Evolutionary conservation across 495 filamentous ascomycete species (phyloP).

Genomic region (Aspergillus egyptiacus): DNA sequence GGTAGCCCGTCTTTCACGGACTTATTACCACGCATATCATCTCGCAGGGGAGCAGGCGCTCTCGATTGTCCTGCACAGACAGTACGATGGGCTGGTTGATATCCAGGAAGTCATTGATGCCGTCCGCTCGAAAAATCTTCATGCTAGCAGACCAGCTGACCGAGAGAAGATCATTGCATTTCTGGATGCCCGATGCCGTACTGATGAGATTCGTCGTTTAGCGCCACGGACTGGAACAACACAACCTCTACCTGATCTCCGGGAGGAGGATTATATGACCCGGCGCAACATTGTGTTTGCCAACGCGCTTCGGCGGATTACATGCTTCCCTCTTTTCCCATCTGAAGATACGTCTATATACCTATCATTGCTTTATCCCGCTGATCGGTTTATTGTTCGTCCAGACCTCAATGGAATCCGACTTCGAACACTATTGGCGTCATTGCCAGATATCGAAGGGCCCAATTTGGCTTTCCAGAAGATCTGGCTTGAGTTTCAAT

Average conservation of each 20-base stretch:
- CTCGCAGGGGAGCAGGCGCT: neutral
- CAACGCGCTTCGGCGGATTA: neutral
- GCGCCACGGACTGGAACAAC: neutral
- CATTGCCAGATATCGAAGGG: too few relatives aligned
- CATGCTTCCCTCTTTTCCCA: neutral
- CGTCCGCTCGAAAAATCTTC: conserved; percentile 9
- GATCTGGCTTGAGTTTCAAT: too few relatives aligned
- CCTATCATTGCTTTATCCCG: conserved; percentile 7
- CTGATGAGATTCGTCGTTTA: conserved; percentile 8
- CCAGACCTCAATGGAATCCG: too few relatives aligned
- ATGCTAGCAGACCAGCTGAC: neutral
- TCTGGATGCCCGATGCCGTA: conserved; percentile 8
- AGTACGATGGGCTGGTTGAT: conserved; percentile 10
- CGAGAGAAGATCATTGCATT: conserved; percentile 10
- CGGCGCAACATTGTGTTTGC: conserved; percentile 8
- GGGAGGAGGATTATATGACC: neutral
- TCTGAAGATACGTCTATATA: too few relatives aligned
- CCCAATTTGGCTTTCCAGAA: too few relatives aligned
- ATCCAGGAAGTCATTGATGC: conserved; percentile 11
- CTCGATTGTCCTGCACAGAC: neutral
- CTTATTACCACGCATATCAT: conserved; percentile 3
- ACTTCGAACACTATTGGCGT: too few relatives aligned
- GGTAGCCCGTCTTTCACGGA: neutral
- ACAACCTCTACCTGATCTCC: conserved; percentile 1
- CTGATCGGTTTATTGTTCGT: conserved; percentile 7